Conservation (phyloP, 345 rosid genomes). For the Rhodamnia rubescens region DNA sequence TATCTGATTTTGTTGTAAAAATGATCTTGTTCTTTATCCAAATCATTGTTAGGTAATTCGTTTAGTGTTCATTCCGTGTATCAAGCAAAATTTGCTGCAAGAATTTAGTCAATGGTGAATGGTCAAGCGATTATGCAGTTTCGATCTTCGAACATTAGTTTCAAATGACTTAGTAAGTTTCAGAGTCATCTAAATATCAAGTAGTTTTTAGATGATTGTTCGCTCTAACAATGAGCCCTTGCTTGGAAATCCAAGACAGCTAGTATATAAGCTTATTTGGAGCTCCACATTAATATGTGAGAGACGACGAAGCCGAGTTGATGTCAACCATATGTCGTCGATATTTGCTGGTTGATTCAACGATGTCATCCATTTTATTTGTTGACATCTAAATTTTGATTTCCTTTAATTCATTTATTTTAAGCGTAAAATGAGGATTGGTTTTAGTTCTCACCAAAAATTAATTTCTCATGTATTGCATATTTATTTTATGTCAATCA, state of each 20-base stretch:
- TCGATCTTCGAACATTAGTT: background rate
- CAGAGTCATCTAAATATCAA: background rate
- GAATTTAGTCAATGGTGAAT: background rate
- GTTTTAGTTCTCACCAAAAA: too few relatives aligned
- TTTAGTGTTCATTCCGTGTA: background rate
- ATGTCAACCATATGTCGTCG: background rate
- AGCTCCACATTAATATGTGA: background rate
- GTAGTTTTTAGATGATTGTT: background rate
- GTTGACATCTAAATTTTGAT: too few relatives aligned
- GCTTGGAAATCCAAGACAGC: background rate
- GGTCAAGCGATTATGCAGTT: background rate
- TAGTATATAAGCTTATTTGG: background rate
- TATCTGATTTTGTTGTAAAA: background rate
- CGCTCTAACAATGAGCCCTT: background rate
- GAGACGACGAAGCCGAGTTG: background rate
- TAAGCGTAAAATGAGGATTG: too few relatives aligned
- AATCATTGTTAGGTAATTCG: background rate
- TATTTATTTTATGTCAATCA: too few relatives aligned
- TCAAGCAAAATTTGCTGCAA: background rate
- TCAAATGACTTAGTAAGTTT: background rate
- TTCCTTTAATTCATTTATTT: too few relatives aligned
- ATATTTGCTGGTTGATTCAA: background rate
- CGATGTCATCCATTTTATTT: background rate
- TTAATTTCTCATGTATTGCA: too few relatives aligned
- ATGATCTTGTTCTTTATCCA: background rate